Conservation (phyloP, 805 yeast genomes). For the Hermanozyma aechmeae region DNA sequence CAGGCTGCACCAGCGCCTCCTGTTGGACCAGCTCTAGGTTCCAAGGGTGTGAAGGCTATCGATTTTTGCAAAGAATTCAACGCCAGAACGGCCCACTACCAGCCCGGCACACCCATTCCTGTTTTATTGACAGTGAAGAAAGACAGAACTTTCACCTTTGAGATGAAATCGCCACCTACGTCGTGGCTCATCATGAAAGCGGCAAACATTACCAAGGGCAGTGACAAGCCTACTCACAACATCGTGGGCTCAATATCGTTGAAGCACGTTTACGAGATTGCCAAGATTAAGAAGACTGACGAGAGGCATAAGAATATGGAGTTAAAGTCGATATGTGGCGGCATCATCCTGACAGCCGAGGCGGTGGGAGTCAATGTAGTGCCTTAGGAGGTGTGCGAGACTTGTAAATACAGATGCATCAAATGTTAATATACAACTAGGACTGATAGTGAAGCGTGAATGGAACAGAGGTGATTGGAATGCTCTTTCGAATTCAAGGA, state of each 20-base stretch:
- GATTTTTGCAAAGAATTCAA: conserved; percentile 98
- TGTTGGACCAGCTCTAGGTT: conserved; percentile 97
- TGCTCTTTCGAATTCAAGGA: too few species aligned
- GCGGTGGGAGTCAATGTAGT: conserved; percentile 81
- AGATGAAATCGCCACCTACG: conserved; percentile 85
- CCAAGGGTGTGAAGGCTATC: conserved; percentile 96
- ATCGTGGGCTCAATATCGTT: conserved; percentile 56
- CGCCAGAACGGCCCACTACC: conserved; percentile 85
- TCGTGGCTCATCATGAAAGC: conserved; percentile 79
- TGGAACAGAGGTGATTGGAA: too few species aligned
- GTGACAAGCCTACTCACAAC: conserved; percentile 55
- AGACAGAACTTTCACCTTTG: conserved; percentile 84
- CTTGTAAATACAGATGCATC: too few species aligned
- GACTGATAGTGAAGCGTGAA: too few species aligned
- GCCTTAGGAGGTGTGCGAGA: too few species aligned
- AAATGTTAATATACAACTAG: too few species aligned
- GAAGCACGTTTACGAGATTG: conserved; percentile 91
- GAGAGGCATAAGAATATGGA: conserved; percentile 63
- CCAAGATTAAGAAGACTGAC: conserved; percentile 86
- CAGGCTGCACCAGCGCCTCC: conserved; percentile 99
- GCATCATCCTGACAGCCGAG: conserved; percentile 81
- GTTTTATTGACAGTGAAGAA: conserved; percentile 78
- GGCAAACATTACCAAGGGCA: conserved; percentile 73
- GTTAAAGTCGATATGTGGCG: conserved; percentile 69
- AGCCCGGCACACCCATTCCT: conserved; percentile 86